These are phyloP conservation scores for Didymella pinodella DNA, from an alignment of 2,329 filamentous ascomycete species.

Conservation along the genomic window DNA sequence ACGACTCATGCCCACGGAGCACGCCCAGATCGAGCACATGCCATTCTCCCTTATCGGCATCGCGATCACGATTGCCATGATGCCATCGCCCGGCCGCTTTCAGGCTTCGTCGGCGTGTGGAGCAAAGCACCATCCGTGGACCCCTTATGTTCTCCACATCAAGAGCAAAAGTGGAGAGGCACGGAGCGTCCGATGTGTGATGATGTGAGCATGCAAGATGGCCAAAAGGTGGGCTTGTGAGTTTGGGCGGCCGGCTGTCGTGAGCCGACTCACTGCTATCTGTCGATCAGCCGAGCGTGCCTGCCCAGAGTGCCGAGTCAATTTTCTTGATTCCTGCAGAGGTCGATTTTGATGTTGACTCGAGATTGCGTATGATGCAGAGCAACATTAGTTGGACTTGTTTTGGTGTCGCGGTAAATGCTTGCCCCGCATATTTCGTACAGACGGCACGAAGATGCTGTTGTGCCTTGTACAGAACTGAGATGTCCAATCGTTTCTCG, in stretches of 20 bases:
- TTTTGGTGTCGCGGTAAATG: background rate
- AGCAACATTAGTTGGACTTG: background rate
- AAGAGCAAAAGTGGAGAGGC: conserved; percentile 1
- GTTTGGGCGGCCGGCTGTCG: background rate
- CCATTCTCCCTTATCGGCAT: conserved; percentile 2
- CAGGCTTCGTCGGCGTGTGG: conserved; percentile 2
- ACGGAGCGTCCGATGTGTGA: conserved; percentile 9
- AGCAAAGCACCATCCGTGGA: conserved; percentile 1
- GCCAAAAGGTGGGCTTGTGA: background rate
- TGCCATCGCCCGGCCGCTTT: conserved; percentile 1
- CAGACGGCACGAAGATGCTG: background rate
- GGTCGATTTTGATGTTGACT: background rate
- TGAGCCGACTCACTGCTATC: conserved; percentile 4
- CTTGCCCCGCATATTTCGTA: background rate
- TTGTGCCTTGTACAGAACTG: background rate
- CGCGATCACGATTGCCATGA: conserved; percentile 13
- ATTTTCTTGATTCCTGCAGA: background rate
- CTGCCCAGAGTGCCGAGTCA: conserved; percentile 3
- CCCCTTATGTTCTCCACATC: conserved; percentile 2
- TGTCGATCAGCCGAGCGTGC: conserved; percentile 16
- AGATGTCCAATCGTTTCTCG: background rate
- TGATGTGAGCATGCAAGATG: conserved; percentile 5
- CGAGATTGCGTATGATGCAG: conserved; percentile 1
- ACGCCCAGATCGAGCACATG: conserved; percentile 7
- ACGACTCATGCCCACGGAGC: conserved; percentile 6